A percentile compares a stretch with the other conserved stretches of the same genome.
phyloP scores from a whole-genome alignment of 306 rosid genomes.

The cucumber (Cucumis sativus) region DNA sequence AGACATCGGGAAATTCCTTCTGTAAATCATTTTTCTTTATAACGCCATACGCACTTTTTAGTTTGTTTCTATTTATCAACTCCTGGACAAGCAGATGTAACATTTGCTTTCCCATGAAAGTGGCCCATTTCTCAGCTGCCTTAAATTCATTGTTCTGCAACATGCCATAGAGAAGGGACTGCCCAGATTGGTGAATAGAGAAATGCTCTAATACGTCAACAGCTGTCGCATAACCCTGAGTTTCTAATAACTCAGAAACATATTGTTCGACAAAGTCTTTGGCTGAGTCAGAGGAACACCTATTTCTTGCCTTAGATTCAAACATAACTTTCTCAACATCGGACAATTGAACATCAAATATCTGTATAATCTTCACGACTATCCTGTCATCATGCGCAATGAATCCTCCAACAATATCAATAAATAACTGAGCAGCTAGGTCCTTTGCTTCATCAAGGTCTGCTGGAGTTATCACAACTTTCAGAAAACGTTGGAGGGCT shows the following conservation, averaged over 20 bases:
- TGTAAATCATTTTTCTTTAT: slow-evolving; percentile 65
- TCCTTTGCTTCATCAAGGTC: slow-evolving; percentile 41
- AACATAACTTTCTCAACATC: slow-evolving; percentile 52
- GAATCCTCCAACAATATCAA: slow-evolving; percentile 57
- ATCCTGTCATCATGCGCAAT: slow-evolving; percentile 59
- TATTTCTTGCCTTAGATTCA: slow-evolving; percentile 25
- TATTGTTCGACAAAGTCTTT: slow-evolving; percentile 43
- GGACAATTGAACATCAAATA: slow-evolving; percentile 46
- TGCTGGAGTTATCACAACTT: slow-evolving; percentile 23
- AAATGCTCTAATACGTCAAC: slow-evolving; percentile 76
- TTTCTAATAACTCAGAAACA: slow-evolving; percentile 41
- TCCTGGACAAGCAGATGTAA: slow-evolving; percentile 54
- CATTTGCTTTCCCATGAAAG: slow-evolving; percentile 76
- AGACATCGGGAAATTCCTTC: slow-evolving; percentile 69
- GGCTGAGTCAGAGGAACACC: slow-evolving; percentile 34
- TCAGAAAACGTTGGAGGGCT: slow-evolving; percentile 51
- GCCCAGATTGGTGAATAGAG: slow-evolving; percentile 43
- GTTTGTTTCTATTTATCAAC: slow-evolving; percentile 48
- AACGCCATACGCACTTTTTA: slow-evolving; percentile 56
- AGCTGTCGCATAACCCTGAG: slow-evolving; percentile 52
- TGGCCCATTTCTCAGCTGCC: slow-evolving; percentile 97
- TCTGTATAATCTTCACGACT: slow-evolving; percentile 56
- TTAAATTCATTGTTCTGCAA: slow-evolving; percentile 50
- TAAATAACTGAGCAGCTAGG: slow-evolving; percentile 54
- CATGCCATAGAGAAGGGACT: slow-evolving; percentile 64